Conservation (phyloP, 352 stramenopile species). For the Phytophthora ohioensis region DNA sequence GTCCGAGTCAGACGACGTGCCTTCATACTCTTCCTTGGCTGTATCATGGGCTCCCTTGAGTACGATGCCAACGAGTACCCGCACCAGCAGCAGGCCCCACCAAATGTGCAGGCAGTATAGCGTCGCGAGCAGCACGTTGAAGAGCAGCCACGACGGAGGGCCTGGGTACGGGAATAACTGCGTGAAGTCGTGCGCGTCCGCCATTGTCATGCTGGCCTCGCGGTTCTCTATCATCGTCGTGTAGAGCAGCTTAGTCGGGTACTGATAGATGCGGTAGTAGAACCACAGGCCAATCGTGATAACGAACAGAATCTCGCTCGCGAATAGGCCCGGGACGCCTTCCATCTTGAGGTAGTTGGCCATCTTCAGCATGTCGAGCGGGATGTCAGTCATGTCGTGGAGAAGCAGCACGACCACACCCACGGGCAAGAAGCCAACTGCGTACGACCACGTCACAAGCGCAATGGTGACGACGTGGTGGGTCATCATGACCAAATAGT, state of each 20-base stretch:
- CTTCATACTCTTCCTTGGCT: slow-evolving; percentile 89
- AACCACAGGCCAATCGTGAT: slow-evolving; percentile 73
- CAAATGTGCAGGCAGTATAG: slow-evolving; percentile 88
- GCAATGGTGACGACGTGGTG: slow-evolving; percentile 90
- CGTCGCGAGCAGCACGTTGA: slow-evolving; percentile 79
- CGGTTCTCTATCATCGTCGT: slow-evolving; percentile 77
- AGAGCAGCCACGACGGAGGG: slow-evolving; percentile 84
- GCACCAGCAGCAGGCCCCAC: slow-evolving; percentile 82
- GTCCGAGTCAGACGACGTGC: slow-evolving; percentile 82
- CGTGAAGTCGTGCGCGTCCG: slow-evolving; percentile 73
- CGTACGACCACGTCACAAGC: slow-evolving; percentile 87
- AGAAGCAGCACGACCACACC: slow-evolving; percentile 87
- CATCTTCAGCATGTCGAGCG: slow-evolving; percentile 92
- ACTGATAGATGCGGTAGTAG: slow-evolving; percentile 91
- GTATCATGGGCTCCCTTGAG: slow-evolving; percentile 80
- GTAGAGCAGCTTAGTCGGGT: slow-evolving; percentile 83
- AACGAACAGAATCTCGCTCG: slow-evolving; percentile 80
- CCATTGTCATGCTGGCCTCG: slow-evolving; percentile 78
- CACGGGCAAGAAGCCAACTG: slow-evolving; percentile 81
- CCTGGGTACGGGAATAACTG: slow-evolving; percentile 72
- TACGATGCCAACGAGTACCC: slow-evolving; percentile 72
- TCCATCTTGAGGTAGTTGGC: slow-evolving; percentile 91
- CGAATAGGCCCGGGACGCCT: slow-evolving; percentile 70
- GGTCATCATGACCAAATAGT: slow-evolving; percentile 93
- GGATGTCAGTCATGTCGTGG: slow-evolving; percentile 90